A percentile compares a stretch with the other conserved stretches of the same genome.
Evolutionary conservation across 2,329 filamentous ascomycete genomes (phyloP).

Genomic region (Apiospora arundinis): DNA sequence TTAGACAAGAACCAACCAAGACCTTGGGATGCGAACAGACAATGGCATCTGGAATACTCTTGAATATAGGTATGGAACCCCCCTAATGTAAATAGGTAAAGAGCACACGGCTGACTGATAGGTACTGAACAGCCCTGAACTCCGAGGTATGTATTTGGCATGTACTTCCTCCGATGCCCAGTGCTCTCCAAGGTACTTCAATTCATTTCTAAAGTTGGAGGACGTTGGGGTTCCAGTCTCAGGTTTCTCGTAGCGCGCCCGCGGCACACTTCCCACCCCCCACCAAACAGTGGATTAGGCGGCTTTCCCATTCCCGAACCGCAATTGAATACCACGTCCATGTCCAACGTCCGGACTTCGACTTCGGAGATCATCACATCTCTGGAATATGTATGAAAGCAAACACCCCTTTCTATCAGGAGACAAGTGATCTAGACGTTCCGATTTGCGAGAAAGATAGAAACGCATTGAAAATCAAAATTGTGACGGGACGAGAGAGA

Average conservation of each 20-base stretch:
- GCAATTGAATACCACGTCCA: not conserved
- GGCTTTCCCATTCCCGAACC: not conserved
- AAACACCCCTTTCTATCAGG: not conserved
- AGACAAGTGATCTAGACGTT: not conserved
- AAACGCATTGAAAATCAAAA: not conserved
- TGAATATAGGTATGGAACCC: no score
- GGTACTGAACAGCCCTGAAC: not conserved
- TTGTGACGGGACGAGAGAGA: not conserved
- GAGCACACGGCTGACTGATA: no score
- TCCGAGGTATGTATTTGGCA: not conserved
- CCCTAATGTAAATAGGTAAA: no score
- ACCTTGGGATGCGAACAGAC: not conserved
- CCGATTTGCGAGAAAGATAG: no score
- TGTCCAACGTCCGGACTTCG: not conserved
- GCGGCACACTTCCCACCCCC: not conserved
- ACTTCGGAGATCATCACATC: conserved; percentile 5
- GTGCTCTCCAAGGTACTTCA: not conserved
- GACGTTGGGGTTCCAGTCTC: conserved; percentile 17
- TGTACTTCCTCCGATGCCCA: conserved; percentile 1
- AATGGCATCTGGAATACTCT: not conserved
- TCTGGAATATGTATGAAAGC: no score
- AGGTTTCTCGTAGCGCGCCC: conserved; percentile 11
- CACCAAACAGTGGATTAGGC: not conserved
- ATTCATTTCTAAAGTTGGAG: conserved; percentile 8
- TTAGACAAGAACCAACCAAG: not conserved